phyloP scores from a whole-genome alignment of 2,329 filamentous ascomycete species.

The Didymella glomerata region DNA sequence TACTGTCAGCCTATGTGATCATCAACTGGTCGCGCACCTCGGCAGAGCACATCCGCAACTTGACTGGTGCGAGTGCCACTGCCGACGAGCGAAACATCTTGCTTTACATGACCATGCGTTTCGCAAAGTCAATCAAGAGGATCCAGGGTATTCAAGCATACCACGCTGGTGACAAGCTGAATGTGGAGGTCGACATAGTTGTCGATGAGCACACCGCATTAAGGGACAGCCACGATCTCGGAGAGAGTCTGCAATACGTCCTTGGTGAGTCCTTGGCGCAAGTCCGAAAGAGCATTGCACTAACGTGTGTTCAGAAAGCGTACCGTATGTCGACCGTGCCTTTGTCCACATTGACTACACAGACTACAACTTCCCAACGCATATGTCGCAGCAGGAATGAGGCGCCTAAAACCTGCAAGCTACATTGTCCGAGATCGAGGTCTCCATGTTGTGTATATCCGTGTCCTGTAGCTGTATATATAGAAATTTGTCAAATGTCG shows the following conservation, averaged over 20 bases:
- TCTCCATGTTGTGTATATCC: neutral
- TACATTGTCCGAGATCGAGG: neutral
- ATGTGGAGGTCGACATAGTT: constrained; percentile 84
- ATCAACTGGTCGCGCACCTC: constrained; percentile 80
- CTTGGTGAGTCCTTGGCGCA: constrained; percentile 59
- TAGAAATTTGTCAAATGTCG: neutral
- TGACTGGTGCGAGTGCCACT: constrained; percentile 79
- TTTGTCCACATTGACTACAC: constrained; percentile 64
- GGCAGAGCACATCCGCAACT: constrained; percentile 78
- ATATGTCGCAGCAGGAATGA: constrained; percentile 59
- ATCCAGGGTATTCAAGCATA: constrained; percentile 88
- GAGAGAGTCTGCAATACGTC: constrained; percentile 82
- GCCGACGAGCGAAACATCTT: constrained; percentile 85
- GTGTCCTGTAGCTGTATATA: neutral
- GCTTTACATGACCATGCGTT: constrained; percentile 91
- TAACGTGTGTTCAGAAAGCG: constrained; percentile 62
- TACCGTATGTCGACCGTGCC: constrained; percentile 73
- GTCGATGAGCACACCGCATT: constrained; percentile 78
- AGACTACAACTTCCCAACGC: constrained; percentile 60
- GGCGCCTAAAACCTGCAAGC: neutral
- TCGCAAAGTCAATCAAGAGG: constrained; percentile 84
- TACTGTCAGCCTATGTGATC: constrained; percentile 82
- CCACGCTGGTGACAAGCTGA: constrained; percentile 84
- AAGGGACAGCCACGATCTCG: constrained; percentile 82
- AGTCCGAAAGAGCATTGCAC: neutral